A percentile compares a stretch with the other conserved stretches of the same genome.
Evolutionary conservation across 2,329 filamentous ascomycete genomes (phyloP).

Genomic region (Neopestalotiopsis rosae): DNA sequence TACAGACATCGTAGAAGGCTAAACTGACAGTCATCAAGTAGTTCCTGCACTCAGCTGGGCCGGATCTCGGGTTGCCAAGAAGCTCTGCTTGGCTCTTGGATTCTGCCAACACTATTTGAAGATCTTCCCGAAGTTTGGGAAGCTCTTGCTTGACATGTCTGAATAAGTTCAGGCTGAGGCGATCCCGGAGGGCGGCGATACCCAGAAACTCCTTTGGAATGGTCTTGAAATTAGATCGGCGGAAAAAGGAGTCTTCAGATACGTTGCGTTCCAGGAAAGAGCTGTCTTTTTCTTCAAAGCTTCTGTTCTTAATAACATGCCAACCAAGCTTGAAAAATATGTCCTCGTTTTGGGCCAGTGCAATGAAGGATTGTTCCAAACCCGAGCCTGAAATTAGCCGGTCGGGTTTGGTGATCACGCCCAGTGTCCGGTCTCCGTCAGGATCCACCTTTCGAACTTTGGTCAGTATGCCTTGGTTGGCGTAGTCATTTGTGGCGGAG

Average conservation of each 20-base stretch:
- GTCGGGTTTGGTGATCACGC: background rate
- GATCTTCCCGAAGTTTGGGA: background rate
- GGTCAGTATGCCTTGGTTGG: background rate
- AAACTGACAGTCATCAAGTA: constrained; percentile 29
- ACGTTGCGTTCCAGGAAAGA: constrained; percentile 17
- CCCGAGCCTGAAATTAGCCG: constrained; percentile 21
- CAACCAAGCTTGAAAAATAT: constrained; percentile 49
- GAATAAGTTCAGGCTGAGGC: background rate
- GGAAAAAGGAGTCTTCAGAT: background rate
- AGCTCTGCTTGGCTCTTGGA: background rate
- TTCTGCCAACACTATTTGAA: background rate
- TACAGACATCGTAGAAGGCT: constrained; percentile 34
- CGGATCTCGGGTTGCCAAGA: background rate
- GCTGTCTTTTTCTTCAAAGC: constrained; percentile 17
- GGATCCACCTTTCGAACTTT: background rate
- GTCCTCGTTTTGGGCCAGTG: constrained; percentile 46
- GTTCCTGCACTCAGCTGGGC: background rate
- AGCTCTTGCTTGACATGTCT: background rate
- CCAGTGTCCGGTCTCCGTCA: background rate
- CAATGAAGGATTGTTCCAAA: constrained; percentile 38
- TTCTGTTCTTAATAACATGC: constrained; percentile 51
- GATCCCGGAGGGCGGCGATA: background rate
- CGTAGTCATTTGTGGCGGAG: background rate
- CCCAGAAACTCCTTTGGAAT: background rate
- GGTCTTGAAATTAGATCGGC: background rate